Conservation (phyloP, 352 stramenopile species). For the Globisporangium recalcitrans region DNA sequence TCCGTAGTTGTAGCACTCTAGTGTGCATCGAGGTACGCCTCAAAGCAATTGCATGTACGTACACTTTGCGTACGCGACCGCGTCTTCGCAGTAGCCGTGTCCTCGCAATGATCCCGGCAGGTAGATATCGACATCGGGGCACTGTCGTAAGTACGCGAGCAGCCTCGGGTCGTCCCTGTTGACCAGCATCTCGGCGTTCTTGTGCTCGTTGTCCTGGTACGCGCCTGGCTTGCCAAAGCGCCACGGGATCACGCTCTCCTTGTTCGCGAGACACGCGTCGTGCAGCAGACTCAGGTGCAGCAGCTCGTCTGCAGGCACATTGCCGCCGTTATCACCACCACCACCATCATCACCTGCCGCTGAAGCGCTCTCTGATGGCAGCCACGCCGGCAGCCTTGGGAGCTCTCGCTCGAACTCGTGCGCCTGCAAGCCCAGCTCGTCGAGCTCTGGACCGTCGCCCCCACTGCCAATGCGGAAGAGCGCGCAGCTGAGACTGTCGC, state of each 20-base stretch:
- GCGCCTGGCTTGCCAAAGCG: slow-evolving; percentile 21
- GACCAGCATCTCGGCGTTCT: slow-evolving; percentile 21
- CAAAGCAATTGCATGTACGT: slow-evolving; percentile 11
- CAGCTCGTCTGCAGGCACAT: slow-evolving; percentile 29
- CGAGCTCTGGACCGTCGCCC: background rate
- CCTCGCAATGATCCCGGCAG: slow-evolving; percentile 20
- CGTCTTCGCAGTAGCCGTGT: slow-evolving; percentile 55
- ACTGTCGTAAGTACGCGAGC: slow-evolving; percentile 44
- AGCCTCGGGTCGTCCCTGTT: slow-evolving; percentile 30
- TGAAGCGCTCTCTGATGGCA: background rate
- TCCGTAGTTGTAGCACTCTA: background rate
- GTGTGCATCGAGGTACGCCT: background rate
- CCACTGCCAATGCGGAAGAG: background rate
- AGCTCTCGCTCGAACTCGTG: slow-evolving; percentile 3
- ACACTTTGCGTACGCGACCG: slow-evolving; percentile 58
- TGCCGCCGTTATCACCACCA: background rate
- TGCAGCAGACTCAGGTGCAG: slow-evolving; percentile 53
- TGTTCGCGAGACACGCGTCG: slow-evolving; percentile 33
- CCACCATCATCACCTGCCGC: background rate
- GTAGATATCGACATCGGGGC: slow-evolving; percentile 65
- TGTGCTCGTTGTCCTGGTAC: slow-evolving; percentile 8
- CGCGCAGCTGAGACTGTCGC: background rate
- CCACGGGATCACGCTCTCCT: slow-evolving; percentile 49
- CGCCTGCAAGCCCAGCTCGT: background rate
- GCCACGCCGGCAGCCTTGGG: background rate